A percentile compares a stretch with the other conserved stretches of the same genome.
These are phyloP conservation scores for Alternaria panax DNA, from an alignment of 2,329 filamentous ascomycete genomes.

Conservation along the genomic window DNA sequence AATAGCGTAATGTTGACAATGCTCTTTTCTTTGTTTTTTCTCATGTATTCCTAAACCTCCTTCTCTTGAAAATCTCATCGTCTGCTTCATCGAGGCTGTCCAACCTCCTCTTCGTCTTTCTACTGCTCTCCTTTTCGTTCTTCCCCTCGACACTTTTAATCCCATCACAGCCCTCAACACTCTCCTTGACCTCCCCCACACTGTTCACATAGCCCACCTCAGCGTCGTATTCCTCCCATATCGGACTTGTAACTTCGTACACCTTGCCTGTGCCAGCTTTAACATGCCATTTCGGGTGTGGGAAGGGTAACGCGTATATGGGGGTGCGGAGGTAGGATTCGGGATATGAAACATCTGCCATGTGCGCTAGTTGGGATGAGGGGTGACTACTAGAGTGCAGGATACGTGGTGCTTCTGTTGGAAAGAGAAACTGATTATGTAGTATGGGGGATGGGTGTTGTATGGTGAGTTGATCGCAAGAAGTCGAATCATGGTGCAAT, in stretches of 20 bases:
- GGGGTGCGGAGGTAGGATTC: constrained; percentile 24
- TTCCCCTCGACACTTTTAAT: background rate
- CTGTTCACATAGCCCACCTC: background rate
- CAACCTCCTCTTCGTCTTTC: constrained; percentile 1
- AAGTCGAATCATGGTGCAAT: too few species aligned
- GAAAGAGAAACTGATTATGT: background rate
- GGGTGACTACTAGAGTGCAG: background rate
- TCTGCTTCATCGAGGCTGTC: background rate
- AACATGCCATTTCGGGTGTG: constrained; percentile 25
- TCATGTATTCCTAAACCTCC: background rate
- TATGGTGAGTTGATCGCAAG: background rate
- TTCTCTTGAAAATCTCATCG: background rate
- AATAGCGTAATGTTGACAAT: background rate
- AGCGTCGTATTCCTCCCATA: constrained; percentile 18
- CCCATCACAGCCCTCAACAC: constrained; percentile 7
- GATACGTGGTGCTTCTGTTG: background rate
- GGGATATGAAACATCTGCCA: constrained; percentile 15
- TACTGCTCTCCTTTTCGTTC: background rate
- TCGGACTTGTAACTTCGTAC: constrained; percentile 14
- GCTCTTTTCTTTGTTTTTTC: background rate
- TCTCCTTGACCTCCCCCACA: constrained; percentile 12
- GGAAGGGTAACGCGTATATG: constrained; percentile 12
- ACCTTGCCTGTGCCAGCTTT: constrained; percentile 4
- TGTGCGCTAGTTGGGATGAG: background rate
- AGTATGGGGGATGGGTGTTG: background rate